These are phyloP conservation scores for Vinca minor DNA, from an alignment of 257 asterid species.

Conservation along the genomic window DNA sequence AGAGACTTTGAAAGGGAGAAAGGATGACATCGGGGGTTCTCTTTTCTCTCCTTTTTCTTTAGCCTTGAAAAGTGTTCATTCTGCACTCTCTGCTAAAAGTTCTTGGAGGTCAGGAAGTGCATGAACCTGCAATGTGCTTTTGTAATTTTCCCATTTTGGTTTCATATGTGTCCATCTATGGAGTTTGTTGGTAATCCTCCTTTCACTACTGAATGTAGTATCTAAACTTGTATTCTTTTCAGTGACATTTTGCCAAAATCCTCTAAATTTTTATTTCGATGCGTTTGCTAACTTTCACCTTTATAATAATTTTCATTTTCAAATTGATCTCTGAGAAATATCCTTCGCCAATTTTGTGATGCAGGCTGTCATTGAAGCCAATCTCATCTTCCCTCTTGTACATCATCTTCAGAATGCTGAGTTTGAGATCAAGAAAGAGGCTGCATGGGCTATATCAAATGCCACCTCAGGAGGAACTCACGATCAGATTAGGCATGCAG, in stretches of 20 bases:
- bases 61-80: background rate
- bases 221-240: background rate
- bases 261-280: background rate
- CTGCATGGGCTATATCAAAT: conserved; percentile 88
- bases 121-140: background rate
- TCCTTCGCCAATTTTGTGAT: conserved; percentile 5
- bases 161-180: background rate
- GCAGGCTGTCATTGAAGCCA: conserved; percentile 59
- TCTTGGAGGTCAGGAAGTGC: background rate
- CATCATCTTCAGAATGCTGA: conserved; percentile 61
- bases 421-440: conserved; percentile 83
- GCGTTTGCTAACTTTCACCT: background rate
- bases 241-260: background rate
- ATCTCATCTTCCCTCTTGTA: conserved; percentile 48
- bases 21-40: no score
- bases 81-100: background rate
- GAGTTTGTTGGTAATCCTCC: background rate
- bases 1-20: no score
- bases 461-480: conserved; percentile 88
- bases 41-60: no score
- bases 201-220: background rate
- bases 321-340: background rate
- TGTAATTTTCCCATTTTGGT: background rate
- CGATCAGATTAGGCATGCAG: conserved; percentile 67
- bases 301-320: background rate